Percentiles rank a stretch among this genome's conserved stretches.
Evolutionary conservation across 2,329 filamentous ascomycete genomes (phyloP).

Genomic region (Hymenoscyphus infarciens): DNA sequence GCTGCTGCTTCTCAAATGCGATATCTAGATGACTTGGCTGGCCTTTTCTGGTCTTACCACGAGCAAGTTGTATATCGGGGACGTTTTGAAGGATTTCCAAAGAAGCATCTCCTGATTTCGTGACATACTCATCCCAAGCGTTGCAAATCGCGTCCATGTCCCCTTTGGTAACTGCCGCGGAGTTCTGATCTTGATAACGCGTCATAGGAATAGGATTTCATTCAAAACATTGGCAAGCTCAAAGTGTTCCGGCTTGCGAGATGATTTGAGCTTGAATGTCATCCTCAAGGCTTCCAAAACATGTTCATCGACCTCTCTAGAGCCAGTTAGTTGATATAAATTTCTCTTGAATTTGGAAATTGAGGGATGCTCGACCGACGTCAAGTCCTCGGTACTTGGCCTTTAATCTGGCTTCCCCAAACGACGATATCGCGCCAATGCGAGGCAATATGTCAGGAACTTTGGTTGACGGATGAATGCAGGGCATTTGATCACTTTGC

Average conservation of each 20-base stretch:
- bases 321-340: background rate
- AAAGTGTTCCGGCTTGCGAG: background rate
- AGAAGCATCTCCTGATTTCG: too few species aligned
- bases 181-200: background rate
- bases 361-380: background rate
- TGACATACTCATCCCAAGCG: background rate
- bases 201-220: background rate
- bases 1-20: too few species aligned
- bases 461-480: background rate
- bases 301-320: background rate
- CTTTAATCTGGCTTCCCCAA: background rate
- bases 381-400: background rate
- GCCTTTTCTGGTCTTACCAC: too few species aligned
- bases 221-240: background rate
- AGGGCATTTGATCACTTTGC: background rate
- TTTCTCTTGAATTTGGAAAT: background rate
- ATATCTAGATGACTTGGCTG: too few species aligned
- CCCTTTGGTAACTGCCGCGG: background rate
- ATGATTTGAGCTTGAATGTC: background rate
- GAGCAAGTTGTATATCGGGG: too few species aligned
- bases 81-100: too few species aligned
- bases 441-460: background rate
- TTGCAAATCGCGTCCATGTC: background rate
- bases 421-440: background rate
- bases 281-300: background rate